Evolutionary conservation across 2,329 filamentous ascomycete genomes (phyloP), one percentile per base, ranked within the genome.

Genomic region (Simplicillium sp.): DNA sequence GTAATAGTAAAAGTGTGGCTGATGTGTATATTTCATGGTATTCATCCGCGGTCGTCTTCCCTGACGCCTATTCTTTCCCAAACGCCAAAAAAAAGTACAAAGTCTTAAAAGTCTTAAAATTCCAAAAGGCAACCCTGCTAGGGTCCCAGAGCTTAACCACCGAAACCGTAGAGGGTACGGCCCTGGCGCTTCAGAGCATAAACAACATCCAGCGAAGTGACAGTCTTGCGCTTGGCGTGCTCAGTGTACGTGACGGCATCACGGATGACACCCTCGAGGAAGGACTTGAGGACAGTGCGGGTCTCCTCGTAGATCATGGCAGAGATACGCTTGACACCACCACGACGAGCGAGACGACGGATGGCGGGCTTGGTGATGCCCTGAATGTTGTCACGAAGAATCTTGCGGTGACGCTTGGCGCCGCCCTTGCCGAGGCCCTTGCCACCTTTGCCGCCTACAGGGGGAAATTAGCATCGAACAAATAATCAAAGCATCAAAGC

Each of bases 321-420:
- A 60, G 88, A 95, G 62, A 96, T 96, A 94, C 89, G 89, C 86
- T 96, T 96, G 79, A 96, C 89, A 89, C 89, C 89, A 71, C 89
- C 89, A 92, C 89, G 88, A 73, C 89, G 89, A 54, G 89, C 89
- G 66, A 96, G 88, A 94, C 89, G 88, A 61, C 89, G 84, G 71
- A 96, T 96, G 60, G 89, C 89, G 59, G 89, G 89, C 84, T 96
- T 96, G 63, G 89, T 96, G 65, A 96, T 96, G 73, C 89, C 89
- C 76, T 95, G 89, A 65, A 96, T 96, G 85, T 95, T 96, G 84
- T 95, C 89, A 73, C 89, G 87, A 70, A 95, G 80, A 77, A 96
- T 96, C 86, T 96, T 96, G 62, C 89, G 82, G 75, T 96, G 89
- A 71, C 89, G 89, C 85, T 96, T 96, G 71, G 90, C 90, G 68